phyloP scores from a whole-genome alignment of 768 basidiomycete species.

The Mycena capillaripes region DNA sequence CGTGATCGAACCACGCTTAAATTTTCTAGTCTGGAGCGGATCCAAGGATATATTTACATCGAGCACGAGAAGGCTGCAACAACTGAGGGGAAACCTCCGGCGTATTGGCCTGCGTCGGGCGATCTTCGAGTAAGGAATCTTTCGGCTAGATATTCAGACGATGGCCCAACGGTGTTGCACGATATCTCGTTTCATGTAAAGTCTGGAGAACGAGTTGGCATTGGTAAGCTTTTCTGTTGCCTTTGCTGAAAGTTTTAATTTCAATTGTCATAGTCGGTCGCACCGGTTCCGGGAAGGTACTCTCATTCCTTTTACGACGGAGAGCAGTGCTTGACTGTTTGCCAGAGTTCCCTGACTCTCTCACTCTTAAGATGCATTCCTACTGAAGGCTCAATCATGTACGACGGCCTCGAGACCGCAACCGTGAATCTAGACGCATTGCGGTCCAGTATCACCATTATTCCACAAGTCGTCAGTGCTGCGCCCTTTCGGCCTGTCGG shows the following conservation, averaged over 20 bases:
- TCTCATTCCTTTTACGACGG: no score
- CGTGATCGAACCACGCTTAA: background rate
- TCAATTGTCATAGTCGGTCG: conserved; percentile 38
- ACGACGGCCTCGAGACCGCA: conserved; percentile 57
- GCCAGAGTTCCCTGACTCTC: conserved; percentile 67
- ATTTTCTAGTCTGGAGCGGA: conserved; percentile 25
- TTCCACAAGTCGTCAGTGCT: conserved; percentile 43
- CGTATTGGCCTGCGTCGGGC: conserved; percentile 64
- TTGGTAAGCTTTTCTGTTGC: conserved; percentile 37
- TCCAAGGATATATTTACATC: conserved; percentile 52
- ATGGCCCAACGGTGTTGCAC: conserved; percentile 18
- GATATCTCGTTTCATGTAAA: conserved; percentile 53
- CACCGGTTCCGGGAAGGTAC: conserved; percentile 40
- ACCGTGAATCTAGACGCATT: conserved; percentile 60
- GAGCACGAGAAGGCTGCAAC: conserved; percentile 55
- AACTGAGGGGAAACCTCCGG: conserved; percentile 54
- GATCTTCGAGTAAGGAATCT: conserved; percentile 57
- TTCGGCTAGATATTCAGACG: conserved; percentile 53
- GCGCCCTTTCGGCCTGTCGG: background rate
- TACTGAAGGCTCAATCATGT: conserved; percentile 45
- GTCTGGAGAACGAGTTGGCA: conserved; percentile 62
- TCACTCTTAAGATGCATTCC: conserved; percentile 63
- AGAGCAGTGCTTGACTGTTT: background rate
- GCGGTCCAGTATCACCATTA: conserved; percentile 61
- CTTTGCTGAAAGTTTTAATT: background rate